Evolutionary conservation across 202 grass and related monocot genomes (phyloP).

Genomic region (Digitaria exilis): DNA sequence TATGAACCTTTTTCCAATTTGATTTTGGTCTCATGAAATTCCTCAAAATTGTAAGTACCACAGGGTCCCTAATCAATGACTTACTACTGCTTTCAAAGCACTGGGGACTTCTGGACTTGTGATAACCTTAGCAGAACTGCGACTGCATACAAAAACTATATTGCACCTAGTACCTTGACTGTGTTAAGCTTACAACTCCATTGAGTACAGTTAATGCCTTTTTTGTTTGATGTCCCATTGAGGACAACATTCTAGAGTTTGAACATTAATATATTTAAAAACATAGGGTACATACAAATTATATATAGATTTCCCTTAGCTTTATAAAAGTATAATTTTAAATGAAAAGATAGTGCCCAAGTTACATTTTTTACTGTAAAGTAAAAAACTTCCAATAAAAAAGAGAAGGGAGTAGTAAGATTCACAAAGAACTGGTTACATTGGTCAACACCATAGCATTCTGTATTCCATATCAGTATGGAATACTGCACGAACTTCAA

Average conservation of each 20-base stretch:
- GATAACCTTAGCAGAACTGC: neutral
- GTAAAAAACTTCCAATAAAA: neutral
- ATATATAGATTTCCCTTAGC: neutral
- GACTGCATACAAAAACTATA: neutral
- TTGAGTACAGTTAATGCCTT: neutral
- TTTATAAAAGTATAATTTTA: neutral
- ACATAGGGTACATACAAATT: neutral
- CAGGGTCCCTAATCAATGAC: neutral
- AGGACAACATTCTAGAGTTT: neutral
- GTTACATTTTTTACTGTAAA: neutral
- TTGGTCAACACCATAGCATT: neutral
- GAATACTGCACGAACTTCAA: constrained; percentile 14
- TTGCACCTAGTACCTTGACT: neutral
- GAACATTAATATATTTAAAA: neutral
- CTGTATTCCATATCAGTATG: constrained; percentile 9
- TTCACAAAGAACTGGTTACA: neutral
- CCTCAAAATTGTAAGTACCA: neutral
- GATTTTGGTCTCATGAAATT: neutral
- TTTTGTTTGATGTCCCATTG: neutral
- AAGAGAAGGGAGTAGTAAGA: neutral
- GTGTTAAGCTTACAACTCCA: neutral
- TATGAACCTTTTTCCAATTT: neutral
- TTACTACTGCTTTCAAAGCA: neutral
- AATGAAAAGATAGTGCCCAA: too few relatives aligned
- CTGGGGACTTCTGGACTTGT: neutral